Evolutionary conservation across 768 basidiomycete species (phyloP), one percentile per base, ranked within the genome.

Genomic region (Suillus clintonianus): DNA sequence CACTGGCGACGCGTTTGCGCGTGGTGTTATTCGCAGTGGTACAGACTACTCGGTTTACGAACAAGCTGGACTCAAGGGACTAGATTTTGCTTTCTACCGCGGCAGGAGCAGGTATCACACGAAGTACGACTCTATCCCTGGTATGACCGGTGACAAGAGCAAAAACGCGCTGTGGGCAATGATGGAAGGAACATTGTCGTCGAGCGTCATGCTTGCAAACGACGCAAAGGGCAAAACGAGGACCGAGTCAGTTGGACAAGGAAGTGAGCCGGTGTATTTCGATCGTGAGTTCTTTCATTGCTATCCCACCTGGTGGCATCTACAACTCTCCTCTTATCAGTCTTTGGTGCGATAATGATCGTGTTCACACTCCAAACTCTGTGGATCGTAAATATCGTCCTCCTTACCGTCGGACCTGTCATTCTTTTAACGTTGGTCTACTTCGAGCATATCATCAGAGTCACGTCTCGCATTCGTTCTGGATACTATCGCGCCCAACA

Each of bases 51-150:
- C 85, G 4, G 84, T 94, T 10, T 95, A 92, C 65, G 78, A 80
- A 27, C 73, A 78, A 27, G 73, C 71, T 43, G 85, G 83, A 0
- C 83, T 92, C 83, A 75, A 85, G 51, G 92, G 92, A 4, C 79
- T 92, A 5, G 92, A 94, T 68, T 76, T 94, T 37, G 90, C 92
- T 1, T 94, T 93, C 70, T 94, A 93, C 74, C 83, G 81, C 63
- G 86, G 86, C 1, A 81, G 92, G 48, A 87, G 89, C 64, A 83
- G 81, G 65, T 94, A 94, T 67, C 93, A 95, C 72, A 94, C 92
- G 0, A 83, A 83, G 69, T 85, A 85, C 47, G 92, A 94, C 69
- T 82, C 86, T 1, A 81, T 93, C 50, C 79, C 88, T 8, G 84
- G 83, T 58, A 86, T 82, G 36, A 71, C 78, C 3, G 88, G 87